Conservation (phyloP, 2,329 filamentous ascomycete genomes). For the Xylariaceae sp. region DNA sequence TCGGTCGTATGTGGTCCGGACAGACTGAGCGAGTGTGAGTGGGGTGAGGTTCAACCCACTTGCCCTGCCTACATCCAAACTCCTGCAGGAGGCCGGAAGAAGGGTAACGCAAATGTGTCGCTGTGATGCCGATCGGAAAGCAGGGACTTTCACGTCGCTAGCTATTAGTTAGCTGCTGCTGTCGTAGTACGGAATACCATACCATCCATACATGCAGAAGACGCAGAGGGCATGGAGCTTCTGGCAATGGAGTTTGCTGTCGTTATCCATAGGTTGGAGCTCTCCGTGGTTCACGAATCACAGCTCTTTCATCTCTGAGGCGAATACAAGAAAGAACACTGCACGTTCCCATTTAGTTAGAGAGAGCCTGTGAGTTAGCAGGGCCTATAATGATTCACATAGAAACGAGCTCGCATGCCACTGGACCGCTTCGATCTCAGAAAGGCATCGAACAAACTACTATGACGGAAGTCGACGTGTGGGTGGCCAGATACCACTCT, state of each 20-base stretch:
- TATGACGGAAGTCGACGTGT: not conserved
- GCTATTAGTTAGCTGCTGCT: no score
- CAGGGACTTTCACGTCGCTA: slow-evolving; percentile 6
- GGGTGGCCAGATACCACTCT: slow-evolving; percentile 1
- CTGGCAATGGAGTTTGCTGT: not conserved
- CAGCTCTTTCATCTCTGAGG: no score
- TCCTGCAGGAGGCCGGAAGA: slow-evolving; percentile 17
- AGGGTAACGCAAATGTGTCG: slow-evolving; percentile 7
- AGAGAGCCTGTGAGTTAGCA: no score
- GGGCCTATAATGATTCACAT: no score
- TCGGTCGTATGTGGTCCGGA: not conserved
- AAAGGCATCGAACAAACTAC: no score
- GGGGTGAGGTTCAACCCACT: slow-evolving; percentile 5
- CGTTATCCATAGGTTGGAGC: no score
- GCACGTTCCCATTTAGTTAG: no score
- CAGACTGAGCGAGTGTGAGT: slow-evolving; percentile 13
- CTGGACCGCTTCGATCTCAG: slow-evolving; percentile 3
- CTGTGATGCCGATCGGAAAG: slow-evolving; percentile 13
- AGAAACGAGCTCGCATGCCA: not conserved
- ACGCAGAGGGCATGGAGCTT: slow-evolving; percentile 14
- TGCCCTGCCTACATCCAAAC: slow-evolving; percentile 1
- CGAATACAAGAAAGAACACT: no score
- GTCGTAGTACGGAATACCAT: no score
- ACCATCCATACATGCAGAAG: not conserved
- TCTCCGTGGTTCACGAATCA: no score